Evolutionary conservation across 148 eudicot genomes (phyloP), one percentile per base, ranked within the genome.

Genomic region (Camellia granthamiana): DNA sequence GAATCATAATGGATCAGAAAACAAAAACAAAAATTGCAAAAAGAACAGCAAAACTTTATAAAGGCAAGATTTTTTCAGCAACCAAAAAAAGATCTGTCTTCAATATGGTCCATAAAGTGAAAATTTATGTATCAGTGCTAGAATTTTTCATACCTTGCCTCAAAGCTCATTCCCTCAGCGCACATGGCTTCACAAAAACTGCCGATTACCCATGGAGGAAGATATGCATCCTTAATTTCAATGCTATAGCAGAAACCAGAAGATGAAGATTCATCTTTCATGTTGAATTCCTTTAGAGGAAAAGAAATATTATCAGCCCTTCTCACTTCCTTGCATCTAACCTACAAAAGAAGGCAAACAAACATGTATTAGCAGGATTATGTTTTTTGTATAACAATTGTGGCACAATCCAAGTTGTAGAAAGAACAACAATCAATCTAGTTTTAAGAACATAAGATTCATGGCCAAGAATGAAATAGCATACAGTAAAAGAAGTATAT

Each of bases 141-240:
- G 42, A 77, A 59, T 7, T 14, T 67, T 8, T 47, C 83, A 83
- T 84, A 96, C 99, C 95, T 92, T 81, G 92, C 91, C 44, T 93
- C 97, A 80, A 92, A 96, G 80, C 84, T 87, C 77, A 69, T 85
- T 47, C 88, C 97, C 60, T 88, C 85, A 8, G 91, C 87, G 76
- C 78, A 61, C 87, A 96, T 81, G 58, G 88, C 88, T 69, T 86
- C 81, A 61, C 95, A 96, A 59, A 93, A 65, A 73, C 89, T 82
- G 77, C 80, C 81, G 77, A 91, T 82, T 73, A 87, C 77, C 97
- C 99, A 92, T 69, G 99, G 99, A 4, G 99, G 94, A 86, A 93
- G 90, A 88, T 85, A 93, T 0, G 88, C 78, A 84, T 89, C 99
- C 79, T 85, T 92, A 72, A 93, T 82, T 85, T 96, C 98, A 70